Percentiles rank a stretch among this genome's conserved stretches.
These are phyloP conservation scores for Schizopora paradoxa DNA, from an alignment of 1,284 basidiomycete genomes.

Conservation along the genomic window DNA sequence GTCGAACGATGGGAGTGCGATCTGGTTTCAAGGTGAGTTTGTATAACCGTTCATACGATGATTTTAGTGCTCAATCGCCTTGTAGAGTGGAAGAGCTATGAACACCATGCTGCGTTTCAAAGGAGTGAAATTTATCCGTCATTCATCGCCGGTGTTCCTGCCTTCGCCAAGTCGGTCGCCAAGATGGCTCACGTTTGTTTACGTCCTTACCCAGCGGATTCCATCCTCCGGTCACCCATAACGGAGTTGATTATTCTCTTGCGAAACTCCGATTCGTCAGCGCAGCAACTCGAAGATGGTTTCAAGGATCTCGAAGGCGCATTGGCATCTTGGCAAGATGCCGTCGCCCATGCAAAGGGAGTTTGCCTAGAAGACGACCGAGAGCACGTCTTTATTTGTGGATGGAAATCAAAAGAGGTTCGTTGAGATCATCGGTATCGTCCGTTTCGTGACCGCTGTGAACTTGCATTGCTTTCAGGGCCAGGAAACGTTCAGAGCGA, in stretches of 20 bases:
- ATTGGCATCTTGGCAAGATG: neutral
- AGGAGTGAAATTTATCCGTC: slow-evolving; percentile 9
- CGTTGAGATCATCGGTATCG: too few species aligned
- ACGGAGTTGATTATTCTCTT: slow-evolving; percentile 12
- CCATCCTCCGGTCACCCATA: slow-evolving; percentile 6
- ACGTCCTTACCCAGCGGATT: slow-evolving; percentile 4
- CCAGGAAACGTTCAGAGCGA: too few species aligned
- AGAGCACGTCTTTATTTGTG: slow-evolving; percentile 1
- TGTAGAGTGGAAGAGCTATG: slow-evolving; percentile 12
- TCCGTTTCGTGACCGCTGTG: too few species aligned
- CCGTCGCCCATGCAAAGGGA: neutral
- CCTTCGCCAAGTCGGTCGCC: slow-evolving; percentile 10
- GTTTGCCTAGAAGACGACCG: neutral
- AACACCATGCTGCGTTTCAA: slow-evolving; percentile 15
- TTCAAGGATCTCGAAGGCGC: neutral
- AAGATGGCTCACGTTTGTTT: slow-evolving; percentile 11
- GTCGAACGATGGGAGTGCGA: neutral
- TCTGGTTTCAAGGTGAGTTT: slow-evolving; percentile 10
- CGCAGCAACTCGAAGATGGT: neutral
- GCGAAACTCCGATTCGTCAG: slow-evolving; percentile 1
- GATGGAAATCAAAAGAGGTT: slow-evolving; percentile 11
- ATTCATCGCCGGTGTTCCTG: slow-evolving; percentile 5
- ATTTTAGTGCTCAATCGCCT: neutral
- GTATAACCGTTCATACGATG: neutral
- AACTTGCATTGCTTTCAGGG: too few species aligned